These are phyloP conservation scores for Botrytis fragariae DNA, from an alignment of 2,329 filamentous ascomycete species.

Conservation along the genomic window DNA sequence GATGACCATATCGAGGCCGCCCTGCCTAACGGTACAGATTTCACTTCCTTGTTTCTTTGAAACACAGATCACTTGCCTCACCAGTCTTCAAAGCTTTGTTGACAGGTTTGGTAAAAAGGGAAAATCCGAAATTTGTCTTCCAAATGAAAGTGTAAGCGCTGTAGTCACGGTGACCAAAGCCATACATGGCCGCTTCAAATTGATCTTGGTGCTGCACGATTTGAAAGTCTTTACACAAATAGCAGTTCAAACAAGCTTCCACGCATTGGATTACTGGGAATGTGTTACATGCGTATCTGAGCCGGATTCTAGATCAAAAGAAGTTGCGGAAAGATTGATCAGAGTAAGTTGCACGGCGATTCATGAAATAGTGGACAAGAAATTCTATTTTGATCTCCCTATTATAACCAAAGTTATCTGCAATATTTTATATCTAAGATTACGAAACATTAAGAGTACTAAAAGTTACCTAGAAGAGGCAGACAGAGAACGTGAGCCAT, in stretches of 20 bases:
- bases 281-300: not conserved
- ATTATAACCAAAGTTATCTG: not conserved
- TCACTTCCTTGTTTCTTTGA: not conserved
- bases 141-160: not conserved
- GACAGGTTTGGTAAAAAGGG: not conserved
- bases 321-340: not conserved
- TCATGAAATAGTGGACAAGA: not conserved
- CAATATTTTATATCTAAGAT: not conserved
- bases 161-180: not conserved
- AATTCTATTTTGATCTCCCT: not conserved
- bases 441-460: not conserved
- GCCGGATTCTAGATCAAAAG: not conserved
- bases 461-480: not conserved
- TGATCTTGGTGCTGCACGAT: not conserved
- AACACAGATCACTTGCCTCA: not conserved
- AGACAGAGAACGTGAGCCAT: not conserved
- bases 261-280: not conserved
- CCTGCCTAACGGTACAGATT: too few species aligned
- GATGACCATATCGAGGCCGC: too few species aligned
- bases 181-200: not conserved
- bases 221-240: not conserved
- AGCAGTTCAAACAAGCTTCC: not conserved
- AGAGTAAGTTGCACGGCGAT: not conserved
- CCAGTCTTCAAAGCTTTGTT: constrained; percentile 1
- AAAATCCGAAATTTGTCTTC: not conserved